phyloP scores from a whole-genome alignment of 345 rosid genomes.

The Theobroma cacao region DNA sequence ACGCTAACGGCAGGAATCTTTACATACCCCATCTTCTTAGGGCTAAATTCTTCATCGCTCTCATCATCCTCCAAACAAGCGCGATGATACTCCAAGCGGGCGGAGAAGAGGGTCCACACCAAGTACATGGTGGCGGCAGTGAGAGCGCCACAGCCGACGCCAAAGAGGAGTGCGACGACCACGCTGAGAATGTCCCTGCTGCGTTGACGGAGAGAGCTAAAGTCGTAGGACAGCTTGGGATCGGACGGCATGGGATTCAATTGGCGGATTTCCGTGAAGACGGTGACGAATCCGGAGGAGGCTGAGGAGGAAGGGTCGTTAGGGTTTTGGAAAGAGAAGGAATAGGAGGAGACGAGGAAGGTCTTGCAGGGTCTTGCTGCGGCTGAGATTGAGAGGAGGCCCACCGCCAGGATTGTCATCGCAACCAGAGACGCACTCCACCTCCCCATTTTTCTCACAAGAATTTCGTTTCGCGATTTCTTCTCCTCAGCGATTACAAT shows the following conservation, averaged over 20 bases:
- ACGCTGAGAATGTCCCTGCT: slow-evolving; percentile 86
- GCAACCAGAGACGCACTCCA: not conserved
- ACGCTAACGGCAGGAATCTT: slow-evolving; percentile 50
- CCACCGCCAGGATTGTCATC: not conserved
- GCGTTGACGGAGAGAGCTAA: slow-evolving; percentile 68
- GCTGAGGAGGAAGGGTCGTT: slow-evolving; percentile 31
- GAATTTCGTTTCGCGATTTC: not conserved
- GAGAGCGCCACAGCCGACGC: slow-evolving; percentile 93
- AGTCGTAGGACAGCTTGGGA: slow-evolving; percentile 40
- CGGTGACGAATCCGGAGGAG: slow-evolving; percentile 50
- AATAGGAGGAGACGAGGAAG: slow-evolving; percentile 62
- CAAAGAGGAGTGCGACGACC: slow-evolving; percentile 77
- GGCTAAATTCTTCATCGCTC: slow-evolving; percentile 38
- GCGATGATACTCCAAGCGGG: slow-evolving; percentile 26
- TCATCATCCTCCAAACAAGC: slow-evolving; percentile 36
- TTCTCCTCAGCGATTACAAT: not conserved
- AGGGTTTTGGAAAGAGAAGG: slow-evolving; percentile 57
- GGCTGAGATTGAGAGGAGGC: slow-evolving; percentile 30
- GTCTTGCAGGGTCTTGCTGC: slow-evolving; percentile 52
- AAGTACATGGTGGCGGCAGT: slow-evolving; percentile 89
- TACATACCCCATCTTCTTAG: slow-evolving; percentile 78
- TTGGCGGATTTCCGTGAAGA: slow-evolving; percentile 61
- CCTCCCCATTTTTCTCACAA: slow-evolving; percentile 1
- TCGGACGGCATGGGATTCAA: slow-evolving; percentile 29
- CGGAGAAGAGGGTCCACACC: slow-evolving; percentile 69